These are phyloP conservation scores for Lachancea thermotolerans DNA, from an alignment of 805 yeast species.

Conservation along the genomic window DNA sequence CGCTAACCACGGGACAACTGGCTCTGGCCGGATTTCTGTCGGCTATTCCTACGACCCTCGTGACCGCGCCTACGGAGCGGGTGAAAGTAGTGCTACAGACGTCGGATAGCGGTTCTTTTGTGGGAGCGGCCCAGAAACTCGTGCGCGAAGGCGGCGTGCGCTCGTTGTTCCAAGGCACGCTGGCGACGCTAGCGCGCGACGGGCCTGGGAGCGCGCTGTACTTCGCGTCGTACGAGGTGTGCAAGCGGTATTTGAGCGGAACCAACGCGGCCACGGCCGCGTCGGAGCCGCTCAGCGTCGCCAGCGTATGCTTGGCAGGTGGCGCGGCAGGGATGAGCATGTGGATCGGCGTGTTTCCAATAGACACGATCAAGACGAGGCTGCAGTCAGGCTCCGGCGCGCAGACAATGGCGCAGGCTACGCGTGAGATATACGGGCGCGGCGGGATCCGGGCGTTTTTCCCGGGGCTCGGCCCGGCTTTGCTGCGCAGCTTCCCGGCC, in stretches of 20 bases:
- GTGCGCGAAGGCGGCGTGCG: slow-evolving; percentile 73
- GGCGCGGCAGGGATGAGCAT: slow-evolving; percentile 94
- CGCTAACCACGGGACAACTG: slow-evolving; percentile 59
- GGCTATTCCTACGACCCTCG: slow-evolving; percentile 89
- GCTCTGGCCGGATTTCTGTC: slow-evolving; percentile 91
- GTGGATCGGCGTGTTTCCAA: slow-evolving; percentile 96
- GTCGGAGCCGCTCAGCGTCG: slow-evolving; percentile 54
- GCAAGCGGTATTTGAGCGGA: slow-evolving; percentile 50
- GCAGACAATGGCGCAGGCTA: slow-evolving; percentile 55
- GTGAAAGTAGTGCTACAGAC: slow-evolving; percentile 90
- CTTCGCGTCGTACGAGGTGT: slow-evolving; percentile 86
- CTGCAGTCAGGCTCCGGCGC: slow-evolving; percentile 34
- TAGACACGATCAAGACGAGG: slow-evolving; percentile 77
- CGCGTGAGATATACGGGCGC: slow-evolving; percentile 53
- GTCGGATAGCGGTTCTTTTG: slow-evolving; percentile 36
- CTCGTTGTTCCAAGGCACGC: slow-evolving; percentile 85
- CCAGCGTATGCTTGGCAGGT: slow-evolving; percentile 82
- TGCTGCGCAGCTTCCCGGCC: slow-evolving; percentile 93
- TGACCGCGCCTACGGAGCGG: slow-evolving; percentile 97
- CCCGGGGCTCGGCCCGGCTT: slow-evolving; percentile 97
- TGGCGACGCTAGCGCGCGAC: slow-evolving; percentile 89
- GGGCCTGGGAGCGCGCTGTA: slow-evolving; percentile 96
- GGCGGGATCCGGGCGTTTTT: slow-evolving; percentile 81
- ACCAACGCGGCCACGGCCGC: no score
- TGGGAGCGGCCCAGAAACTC: slow-evolving; percentile 51